Evolutionary conservation across 2,329 filamentous ascomycete species (phyloP), one percentile per base, ranked within the genome.

Genomic region (Fusarium avenaceum): DNA sequence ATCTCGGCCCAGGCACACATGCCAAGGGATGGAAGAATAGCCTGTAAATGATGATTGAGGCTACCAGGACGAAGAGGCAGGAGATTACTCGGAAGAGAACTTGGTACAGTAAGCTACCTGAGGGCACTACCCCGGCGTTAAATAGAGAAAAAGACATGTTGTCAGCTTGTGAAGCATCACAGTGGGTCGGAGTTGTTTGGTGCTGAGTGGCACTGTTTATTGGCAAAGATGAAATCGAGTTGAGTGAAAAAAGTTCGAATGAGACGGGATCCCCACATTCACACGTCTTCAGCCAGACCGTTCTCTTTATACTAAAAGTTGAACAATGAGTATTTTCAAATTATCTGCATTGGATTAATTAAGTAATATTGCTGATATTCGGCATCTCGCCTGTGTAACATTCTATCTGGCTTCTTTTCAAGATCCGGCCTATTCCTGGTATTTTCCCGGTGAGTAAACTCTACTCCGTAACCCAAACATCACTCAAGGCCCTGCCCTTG

Each of bases 1-100:
- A 48, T 22, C 69, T 79, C 0, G 85, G 85, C 0, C 85, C 85
- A 0, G 85, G 85, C 1, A 86, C 57, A 3, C 72, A 49, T 2
- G 84, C 74, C 0, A 87, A 73, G 0, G 82, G 80, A 44, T 86
- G 84, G 4, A 85, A 61, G 33, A 72, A 72, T 1, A 84, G 65
- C 4, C 84, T 76, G 57, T 85, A 84, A 9, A 75, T 39, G 14
- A 47, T 70, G 19, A 74, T 35, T 14, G 63, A 69, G 24, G 58
- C n/a, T 33, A 72, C 35, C 13, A 71, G 19, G 7, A 73, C 28
- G 14, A 72, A 35, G 11, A 63, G n/a, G 2, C 64, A 62, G n/a
- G 49, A 19, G 15, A 39, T 5, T 19, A 58, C 22, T 13, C 54
- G 60, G 10, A 35, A 38, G 6, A 66, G 32, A 5, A 33, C 7